phyloP scores from a whole-genome alignment of 768 basidiomycete species.

The Hericium rajendrae region DNA sequence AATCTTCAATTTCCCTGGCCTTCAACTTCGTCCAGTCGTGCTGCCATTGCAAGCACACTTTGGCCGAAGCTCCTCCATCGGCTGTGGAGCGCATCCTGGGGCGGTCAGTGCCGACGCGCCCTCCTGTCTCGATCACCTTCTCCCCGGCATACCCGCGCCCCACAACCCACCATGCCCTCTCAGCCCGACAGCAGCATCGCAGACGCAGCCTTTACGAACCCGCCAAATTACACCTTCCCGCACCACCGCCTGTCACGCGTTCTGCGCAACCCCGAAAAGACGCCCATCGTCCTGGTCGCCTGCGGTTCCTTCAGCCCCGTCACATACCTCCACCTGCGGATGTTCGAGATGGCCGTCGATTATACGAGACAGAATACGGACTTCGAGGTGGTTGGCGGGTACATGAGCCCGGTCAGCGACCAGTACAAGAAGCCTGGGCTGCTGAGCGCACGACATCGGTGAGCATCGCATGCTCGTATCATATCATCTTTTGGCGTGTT shows the following conservation, averaged over 20 bases:
- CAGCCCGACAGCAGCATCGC: neutral
- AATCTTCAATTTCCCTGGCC: too few species aligned
- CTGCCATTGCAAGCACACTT: too few species aligned
- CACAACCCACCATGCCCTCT: neutral
- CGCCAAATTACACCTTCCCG: slow-evolving; percentile 59
- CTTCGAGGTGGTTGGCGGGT: slow-evolving; percentile 91
- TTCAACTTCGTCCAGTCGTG: too few species aligned
- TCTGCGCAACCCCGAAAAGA: slow-evolving; percentile 55
- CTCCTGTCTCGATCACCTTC: neutral
- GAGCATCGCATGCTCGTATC: slow-evolving; percentile 26
- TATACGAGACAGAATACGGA: slow-evolving; percentile 86
- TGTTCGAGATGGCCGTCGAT: slow-evolving; percentile 99
- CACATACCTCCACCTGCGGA: slow-evolving; percentile 94
- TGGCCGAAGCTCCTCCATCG: too few species aligned
- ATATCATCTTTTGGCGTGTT: neutral
- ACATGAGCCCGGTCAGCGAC: slow-evolving; percentile 94
- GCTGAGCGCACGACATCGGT: slow-evolving; percentile 83
- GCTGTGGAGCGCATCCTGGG: too few species aligned
- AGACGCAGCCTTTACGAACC: slow-evolving; percentile 41
- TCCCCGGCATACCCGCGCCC: neutral
- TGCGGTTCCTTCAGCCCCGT: slow-evolving; percentile 98
- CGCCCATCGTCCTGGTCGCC: slow-evolving; percentile 89
- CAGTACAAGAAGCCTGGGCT: slow-evolving; percentile 95
- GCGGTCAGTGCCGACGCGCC: too few species aligned
- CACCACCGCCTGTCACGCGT: slow-evolving; percentile 49